Base-by-base conservation (phyloP, 73 alveolate genomes). In the Paramecium primaurelia region DNA sequence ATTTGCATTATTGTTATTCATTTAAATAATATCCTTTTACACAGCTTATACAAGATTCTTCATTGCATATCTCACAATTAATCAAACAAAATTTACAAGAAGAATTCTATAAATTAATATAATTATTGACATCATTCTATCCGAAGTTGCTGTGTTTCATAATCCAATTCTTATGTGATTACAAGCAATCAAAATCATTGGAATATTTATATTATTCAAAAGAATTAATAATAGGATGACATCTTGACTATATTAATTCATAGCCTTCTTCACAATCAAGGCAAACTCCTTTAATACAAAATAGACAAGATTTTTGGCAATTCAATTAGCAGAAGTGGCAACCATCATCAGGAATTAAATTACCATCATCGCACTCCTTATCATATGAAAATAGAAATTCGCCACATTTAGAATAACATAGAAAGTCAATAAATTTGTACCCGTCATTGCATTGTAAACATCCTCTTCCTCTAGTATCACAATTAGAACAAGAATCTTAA, bases 361-460 rank as follows among this genome's bases (percentile, higher is more conserved):
- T 49, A 49, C 59, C 59, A 16, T 49, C 59, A 12, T 49, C 60
- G 14, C 60, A 49, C 14, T 49, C 12, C 14, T 49, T 26, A 49
- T 49, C 25, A 49, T 3, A 6, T 16, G 20, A 3, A 3, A 49
- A 4, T 16, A 49, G 12, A 7, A 0, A 0, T 12, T 49, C 25
- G 1, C 60, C 60, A 49, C 60, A 49, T 4, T 12, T 49, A 12
- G 60, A 2, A 12, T 2, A 16, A 49, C 60, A 49, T 1, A 49
- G 1, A n/a, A 12, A 2, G 8, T 49, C 60, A 49, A 11, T 49
- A 94, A 95, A 7, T 28, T 71, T 51, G 93, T 96, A 26, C 77
- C 83, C 16, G 6, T 1, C 0, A 3, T 40, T 8, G 8, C 49
- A 40, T 7, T 8, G 4, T 12, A 40, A 14, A 40, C 49, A 40